Evolutionary conservation across 2,329 filamentous ascomycete species (phyloP), one percentile per base, ranked within the genome.

Genomic region (Aspergillus quadrilineatus): DNA sequence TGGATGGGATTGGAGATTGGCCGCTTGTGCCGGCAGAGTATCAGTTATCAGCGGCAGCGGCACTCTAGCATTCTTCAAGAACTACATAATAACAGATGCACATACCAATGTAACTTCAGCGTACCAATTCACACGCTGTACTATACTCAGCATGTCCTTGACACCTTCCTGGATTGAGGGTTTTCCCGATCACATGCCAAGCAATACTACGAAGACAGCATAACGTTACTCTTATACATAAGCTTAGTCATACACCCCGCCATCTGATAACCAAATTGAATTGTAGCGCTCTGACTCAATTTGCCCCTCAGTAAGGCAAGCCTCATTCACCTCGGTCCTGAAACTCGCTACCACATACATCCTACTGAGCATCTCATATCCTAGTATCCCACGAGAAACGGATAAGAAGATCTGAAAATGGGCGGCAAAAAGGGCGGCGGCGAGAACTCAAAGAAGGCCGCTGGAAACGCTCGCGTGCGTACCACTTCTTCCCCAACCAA

Each of bases 371-470:
- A 29, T 10, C 26, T 14, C 14, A n/a, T 30, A 26, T 8, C 26
- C 26, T 15, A 30, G 12, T 30, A 1, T 4, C 6, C 14, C n/a
- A 9, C 26, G 30, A 8, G 5, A n/a, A 47, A 2, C 7, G 12
- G 42, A 28, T 9, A 22, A 45, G 30, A 8, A 15, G 17, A 9
- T 17, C 14, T 12, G 58, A 78, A 63, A 62, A 92, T 92, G 89
- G 87, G 81, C 65, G 90, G 89, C 76, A 92, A 89, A 75, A 84
- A 80, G 69, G 74, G 64, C 58, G 77, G 69, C 53, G 83, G 79
- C 53, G 92, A 95, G 61, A 91, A 89, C 77, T 88, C 82, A 73
- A 97, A 96, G 78, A 97, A 97, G 80, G 91, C 79, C 2, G 85
- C 88, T 7, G 94, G 93, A 62, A 91, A 97, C 75, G 92, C 92